These are phyloP conservation scores for Penstemon newberryi DNA, from an alignment of 257 asterid species.

Conservation along the genomic window DNA sequence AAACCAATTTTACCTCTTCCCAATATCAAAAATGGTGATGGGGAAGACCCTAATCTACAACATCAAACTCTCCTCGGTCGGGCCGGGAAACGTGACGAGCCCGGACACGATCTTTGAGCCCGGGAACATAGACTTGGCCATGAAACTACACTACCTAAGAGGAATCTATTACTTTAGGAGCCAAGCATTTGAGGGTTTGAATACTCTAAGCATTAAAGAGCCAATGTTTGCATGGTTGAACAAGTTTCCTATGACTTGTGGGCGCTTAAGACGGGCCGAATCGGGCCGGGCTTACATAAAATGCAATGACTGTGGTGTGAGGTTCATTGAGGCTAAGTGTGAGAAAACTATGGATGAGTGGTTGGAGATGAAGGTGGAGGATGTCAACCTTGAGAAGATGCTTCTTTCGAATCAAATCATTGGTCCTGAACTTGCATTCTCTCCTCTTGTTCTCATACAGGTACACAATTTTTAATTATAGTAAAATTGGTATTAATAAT, in stretches of 20 bases:
- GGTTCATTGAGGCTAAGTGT: constrained; percentile 68
- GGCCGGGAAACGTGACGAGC: constrained; percentile 64
- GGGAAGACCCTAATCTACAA: constrained; percentile 45
- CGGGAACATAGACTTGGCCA: constrained; percentile 63
- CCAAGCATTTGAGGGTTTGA: constrained; percentile 55
- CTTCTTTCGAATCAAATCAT: constrained; percentile 40
- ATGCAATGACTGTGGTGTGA: constrained; percentile 81
- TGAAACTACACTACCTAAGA: constrained; percentile 79
- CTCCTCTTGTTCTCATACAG: constrained; percentile 65
- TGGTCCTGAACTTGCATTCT: constrained; percentile 78
- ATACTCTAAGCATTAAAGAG: constrained; percentile 51
- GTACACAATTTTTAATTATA: constrained; percentile 31
- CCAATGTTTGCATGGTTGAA: constrained; percentile 60
- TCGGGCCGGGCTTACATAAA: constrained; percentile 75
- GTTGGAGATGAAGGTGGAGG: constrained; percentile 44
- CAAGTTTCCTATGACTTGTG: constrained; percentile 41
- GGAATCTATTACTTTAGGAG: constrained; percentile 59
- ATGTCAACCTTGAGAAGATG: constrained; percentile 39
- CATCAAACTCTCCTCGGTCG: constrained; percentile 68
- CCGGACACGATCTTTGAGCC: constrained; percentile 53
- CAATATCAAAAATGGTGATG: constrained; percentile 36
- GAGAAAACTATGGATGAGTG: constrained; percentile 61
- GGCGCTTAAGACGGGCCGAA: constrained; percentile 61
- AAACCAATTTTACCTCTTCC: no score
- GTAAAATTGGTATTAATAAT: background rate